Percentiles rank a stretch among this genome's conserved stretches.
phyloP scores from a whole-genome alignment of 2,329 filamentous ascomycete species.

The Diaporthe caulivora region DNA sequence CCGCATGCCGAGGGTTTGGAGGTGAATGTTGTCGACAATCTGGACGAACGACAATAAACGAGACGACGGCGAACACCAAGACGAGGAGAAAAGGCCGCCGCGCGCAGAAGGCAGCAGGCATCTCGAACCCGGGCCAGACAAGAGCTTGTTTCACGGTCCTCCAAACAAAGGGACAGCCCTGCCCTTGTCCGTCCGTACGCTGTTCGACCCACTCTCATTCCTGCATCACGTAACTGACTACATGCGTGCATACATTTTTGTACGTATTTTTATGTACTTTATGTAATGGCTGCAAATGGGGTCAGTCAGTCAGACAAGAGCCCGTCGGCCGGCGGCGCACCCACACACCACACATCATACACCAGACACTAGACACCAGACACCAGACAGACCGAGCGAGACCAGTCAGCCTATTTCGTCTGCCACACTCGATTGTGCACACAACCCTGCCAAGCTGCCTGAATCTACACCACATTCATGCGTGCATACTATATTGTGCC shows the following conservation, averaged over 20 bases:
- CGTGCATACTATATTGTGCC: background rate
- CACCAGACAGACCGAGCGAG: background rate
- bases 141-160: slow-evolving; percentile 33
- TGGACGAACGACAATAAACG: slow-evolving; percentile 17
- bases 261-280: slow-evolving; percentile 4
- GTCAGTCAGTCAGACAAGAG: background rate
- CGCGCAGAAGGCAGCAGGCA: slow-evolving; percentile 4
- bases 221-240: background rate
- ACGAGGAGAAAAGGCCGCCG: background rate
- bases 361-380: background rate
- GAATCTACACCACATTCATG: background rate
- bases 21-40: background rate
- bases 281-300: background rate
- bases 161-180: slow-evolving; percentile 18
- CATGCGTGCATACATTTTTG: background rate
- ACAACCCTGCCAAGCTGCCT: background rate
- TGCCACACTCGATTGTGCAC: background rate
- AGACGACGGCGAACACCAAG: background rate
- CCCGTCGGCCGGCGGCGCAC: background rate
- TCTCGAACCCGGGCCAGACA: slow-evolving; percentile 10
- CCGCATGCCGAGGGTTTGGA: background rate
- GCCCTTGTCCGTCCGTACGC: background rate
- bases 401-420: slow-evolving; percentile 23
- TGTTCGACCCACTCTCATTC: background rate
- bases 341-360: too few relatives aligned